A percentile compares a stretch with the other conserved stretches of the same genome.
Evolutionary conservation across 2,329 filamentous ascomycete species (phyloP).

Genomic region (Pezizomycotina sp.): DNA sequence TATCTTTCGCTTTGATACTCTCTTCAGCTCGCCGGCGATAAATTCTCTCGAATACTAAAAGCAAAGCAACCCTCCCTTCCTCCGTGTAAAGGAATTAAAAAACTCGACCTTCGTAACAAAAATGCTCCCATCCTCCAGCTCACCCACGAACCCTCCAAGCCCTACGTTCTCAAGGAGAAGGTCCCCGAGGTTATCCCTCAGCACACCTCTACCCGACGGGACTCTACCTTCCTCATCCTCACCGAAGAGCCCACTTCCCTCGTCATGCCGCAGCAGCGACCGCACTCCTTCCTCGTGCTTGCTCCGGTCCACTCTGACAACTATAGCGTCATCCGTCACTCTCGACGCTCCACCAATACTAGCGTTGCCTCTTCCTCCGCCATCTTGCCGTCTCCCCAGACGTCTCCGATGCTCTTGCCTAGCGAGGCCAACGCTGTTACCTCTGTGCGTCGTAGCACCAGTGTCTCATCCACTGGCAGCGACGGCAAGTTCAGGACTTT

Average conservation of each 20-base stretch:
- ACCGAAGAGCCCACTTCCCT: slow-evolving; percentile 16
- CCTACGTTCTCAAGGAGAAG: no score
- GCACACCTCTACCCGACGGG: slow-evolving; percentile 12
- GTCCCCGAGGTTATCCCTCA: no score
- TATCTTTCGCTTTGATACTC: no score
- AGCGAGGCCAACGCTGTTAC: slow-evolving; percentile 17
- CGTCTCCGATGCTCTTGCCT: slow-evolving; percentile 26
- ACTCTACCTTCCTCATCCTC: slow-evolving; percentile 18
- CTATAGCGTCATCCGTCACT: slow-evolving; percentile 28
- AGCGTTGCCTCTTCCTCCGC: slow-evolving; percentile 13
- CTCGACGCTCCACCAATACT: slow-evolving; percentile 9
- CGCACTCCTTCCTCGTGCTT: slow-evolving; percentile 39
- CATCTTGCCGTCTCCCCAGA: slow-evolving; percentile 24
- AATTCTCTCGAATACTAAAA: no score
- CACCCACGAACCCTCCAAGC: no score
- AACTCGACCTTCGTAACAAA: no score
- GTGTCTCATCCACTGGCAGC: slow-evolving; percentile 36
- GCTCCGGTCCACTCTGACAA: slow-evolving; percentile 43
- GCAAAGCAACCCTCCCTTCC: no score
- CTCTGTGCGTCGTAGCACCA: slow-evolving; percentile 37
- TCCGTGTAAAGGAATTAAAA: no score
- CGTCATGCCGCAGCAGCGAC: slow-evolving; percentile 24
- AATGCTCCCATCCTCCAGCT: no score
- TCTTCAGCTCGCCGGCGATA: no score
- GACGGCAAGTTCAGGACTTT: slow-evolving; percentile 33